Base-by-base conservation (phyloP, 1,284 basidiomycete species). In the Cryptococcus neoformans region DNA sequence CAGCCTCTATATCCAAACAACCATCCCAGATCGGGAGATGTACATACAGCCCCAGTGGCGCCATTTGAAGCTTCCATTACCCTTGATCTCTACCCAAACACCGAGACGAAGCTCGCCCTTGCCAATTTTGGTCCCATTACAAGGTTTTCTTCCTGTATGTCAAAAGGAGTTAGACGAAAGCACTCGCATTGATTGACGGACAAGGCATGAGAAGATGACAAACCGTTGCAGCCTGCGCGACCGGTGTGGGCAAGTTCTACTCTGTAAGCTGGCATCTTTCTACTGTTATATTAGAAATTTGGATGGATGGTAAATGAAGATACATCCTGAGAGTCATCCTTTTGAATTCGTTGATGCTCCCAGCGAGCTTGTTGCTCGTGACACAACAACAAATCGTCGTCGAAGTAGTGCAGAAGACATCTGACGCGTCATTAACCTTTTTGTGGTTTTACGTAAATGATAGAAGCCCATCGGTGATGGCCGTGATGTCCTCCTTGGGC, bases 161-260 rank as follows among this genome's bases (percentile, higher is more conserved):
- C 10, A 14, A 11, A 21, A 35, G 8, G 11, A 12, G 28, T 11
- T 39, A 16, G 17, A 16, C 16, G 21, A 36, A 8, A 6, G 36
- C 8, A 2, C 2, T 34, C 8, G 40, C 2, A 37, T 14, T 4
- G 10, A 35, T n/a, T 17, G 34, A 34, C 37, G 37, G 28, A 21
- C 16, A 35, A 36, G 40, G 2, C 21, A 11, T 38, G 2, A 9
- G 36, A 36, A n/a, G 34, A 16, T 45, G 41, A 55, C 66, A 8
- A 40, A 87, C 91, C 91, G 81, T 90, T 92, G 80, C 91, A 95
- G 73, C 85, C 87, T 21, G 92, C 81, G 55, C 90, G 83, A 58
- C 78, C 70, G 44, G 64, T 62, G n/a, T 55, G 44, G 14, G 76
- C 67, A 53, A 78, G 65, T 76, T 92, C 90, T 51, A 92, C 78